These are phyloP conservation scores for Neonectria coccinea DNA, from an alignment of 2,329 filamentous ascomycete genomes.

Conservation along the genomic window DNA sequence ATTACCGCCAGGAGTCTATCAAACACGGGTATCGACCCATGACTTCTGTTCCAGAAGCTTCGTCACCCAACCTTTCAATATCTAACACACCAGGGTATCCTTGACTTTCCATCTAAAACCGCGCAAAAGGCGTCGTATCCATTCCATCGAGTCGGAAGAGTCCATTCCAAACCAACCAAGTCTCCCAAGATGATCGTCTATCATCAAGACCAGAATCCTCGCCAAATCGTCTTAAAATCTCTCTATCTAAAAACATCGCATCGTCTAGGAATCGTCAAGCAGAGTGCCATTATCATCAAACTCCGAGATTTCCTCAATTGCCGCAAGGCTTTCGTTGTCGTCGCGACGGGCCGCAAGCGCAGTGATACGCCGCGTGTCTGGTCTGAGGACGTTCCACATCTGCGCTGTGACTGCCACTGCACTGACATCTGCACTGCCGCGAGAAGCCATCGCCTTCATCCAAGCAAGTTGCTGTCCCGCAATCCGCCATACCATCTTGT, in stretches of 20 bases:
- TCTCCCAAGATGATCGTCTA: neutral
- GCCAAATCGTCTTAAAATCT: neutral
- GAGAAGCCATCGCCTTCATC: slow-evolving; percentile 56
- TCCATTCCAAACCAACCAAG: no score
- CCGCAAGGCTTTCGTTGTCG: slow-evolving; percentile 41
- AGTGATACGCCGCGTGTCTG: slow-evolving; percentile 50
- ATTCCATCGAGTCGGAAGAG: neutral
- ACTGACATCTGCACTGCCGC: slow-evolving; percentile 28
- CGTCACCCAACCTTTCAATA: neutral
- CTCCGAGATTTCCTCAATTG: slow-evolving; percentile 44
- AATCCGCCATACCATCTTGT: slow-evolving; percentile 59
- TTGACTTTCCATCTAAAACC: neutral
- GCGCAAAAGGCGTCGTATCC: neutral
- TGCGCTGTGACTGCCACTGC: slow-evolving; percentile 50
- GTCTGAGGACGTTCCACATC: slow-evolving; percentile 52
- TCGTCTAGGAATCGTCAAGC: slow-evolving; percentile 48
- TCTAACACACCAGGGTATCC: slow-evolving; percentile 6
- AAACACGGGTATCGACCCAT: neutral
- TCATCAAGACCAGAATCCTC: neutral
- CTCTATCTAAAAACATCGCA: neutral
- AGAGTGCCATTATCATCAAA: slow-evolving; percentile 47
- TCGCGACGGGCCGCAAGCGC: slow-evolving; percentile 34
- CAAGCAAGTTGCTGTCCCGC: slow-evolving; percentile 61
- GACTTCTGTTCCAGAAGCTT: neutral
- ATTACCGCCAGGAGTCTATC: neutral